A percentile compares a stretch with the other conserved stretches of the same genome.
These are phyloP conservation scores for Chrysoporthe austroafricana DNA, from an alignment of 2,329 filamentous ascomycete species.

Conservation along the genomic window DNA sequence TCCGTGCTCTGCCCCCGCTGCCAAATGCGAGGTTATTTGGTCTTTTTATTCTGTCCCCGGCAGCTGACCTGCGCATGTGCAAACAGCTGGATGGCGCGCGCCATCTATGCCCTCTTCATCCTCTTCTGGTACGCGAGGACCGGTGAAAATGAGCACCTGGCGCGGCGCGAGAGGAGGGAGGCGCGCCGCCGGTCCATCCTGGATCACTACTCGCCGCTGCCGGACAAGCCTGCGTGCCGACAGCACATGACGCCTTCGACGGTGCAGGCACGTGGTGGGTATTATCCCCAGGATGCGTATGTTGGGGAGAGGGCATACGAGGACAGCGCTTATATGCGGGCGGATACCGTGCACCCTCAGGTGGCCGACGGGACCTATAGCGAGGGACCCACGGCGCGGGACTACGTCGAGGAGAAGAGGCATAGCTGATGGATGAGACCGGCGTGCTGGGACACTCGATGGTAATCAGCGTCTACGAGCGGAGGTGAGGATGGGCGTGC, in stretches of 20 bases:
- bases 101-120: slow-evolving; percentile 15
- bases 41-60: background rate
- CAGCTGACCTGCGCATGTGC: background rate
- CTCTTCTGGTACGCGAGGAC: slow-evolving; percentile 9
- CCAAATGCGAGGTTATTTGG: background rate
- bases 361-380: background rate
- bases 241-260: background rate
- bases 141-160: background rate
- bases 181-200: background rate
- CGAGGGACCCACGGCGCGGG: background rate
- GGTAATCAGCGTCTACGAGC: background rate
- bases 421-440: background rate
- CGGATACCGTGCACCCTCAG: background rate
- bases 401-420: background rate
- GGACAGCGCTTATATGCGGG: background rate
- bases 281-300: background rate
- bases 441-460: background rate
- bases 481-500: background rate
- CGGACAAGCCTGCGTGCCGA: background rate
- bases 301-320: background rate
- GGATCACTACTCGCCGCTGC: background rate
- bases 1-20: background rate
- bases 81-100: background rate
- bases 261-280: background rate
- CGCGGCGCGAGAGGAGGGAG: slow-evolving; percentile 2